Percentiles rank a stretch among this genome's conserved stretches.
Conservation (phyloP, 2,329 filamentous ascomycete genomes). For the Penicillium brasilianum region DNA sequence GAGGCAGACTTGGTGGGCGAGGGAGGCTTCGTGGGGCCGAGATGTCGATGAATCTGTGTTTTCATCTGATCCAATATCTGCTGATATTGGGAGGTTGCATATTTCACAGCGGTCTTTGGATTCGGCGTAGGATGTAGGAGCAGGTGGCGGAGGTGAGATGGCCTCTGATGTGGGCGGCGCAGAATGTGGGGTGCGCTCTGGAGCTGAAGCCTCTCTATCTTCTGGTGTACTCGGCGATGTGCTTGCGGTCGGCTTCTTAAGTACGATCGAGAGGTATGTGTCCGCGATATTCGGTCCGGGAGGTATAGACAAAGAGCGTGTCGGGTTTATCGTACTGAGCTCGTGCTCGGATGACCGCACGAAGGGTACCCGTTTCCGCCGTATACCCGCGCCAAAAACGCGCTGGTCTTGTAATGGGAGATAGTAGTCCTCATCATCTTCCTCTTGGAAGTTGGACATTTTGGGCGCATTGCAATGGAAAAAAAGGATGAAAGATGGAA, state of each 20-base stretch:
- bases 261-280: slow-evolving; percentile 55
- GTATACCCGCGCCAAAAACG: slow-evolving; percentile 67
- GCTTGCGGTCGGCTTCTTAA: slow-evolving; percentile 33
- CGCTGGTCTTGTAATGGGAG: slow-evolving; percentile 63
- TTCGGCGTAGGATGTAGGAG: slow-evolving; percentile 1
- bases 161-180: slow-evolving; percentile 17
- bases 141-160: slow-evolving; percentile 8
- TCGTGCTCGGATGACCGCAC: slow-evolving; percentile 56
- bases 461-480: not conserved
- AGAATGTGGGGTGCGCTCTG: slow-evolving; percentile 20
- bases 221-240: not conserved
- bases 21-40: slow-evolving; percentile 54
- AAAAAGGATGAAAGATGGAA: not conserved
- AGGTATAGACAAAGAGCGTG: slow-evolving; percentile 34
- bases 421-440: slow-evolving; percentile 63
- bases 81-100: slow-evolving; percentile 60
- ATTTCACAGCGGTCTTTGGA: slow-evolving; percentile 54
- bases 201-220: not conserved
- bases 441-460: slow-evolving; percentile 31
- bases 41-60: not conserved
- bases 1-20: slow-evolving; percentile 63
- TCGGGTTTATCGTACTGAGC: slow-evolving; percentile 38
- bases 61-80: slow-evolving; percentile 29
- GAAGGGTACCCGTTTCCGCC: slow-evolving; percentile 65
- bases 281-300: slow-evolving; percentile 42